Base-by-base conservation (phyloP, 2,329 filamentous ascomycete genomes). In the Teratosphaeria nubilosa region DNA sequence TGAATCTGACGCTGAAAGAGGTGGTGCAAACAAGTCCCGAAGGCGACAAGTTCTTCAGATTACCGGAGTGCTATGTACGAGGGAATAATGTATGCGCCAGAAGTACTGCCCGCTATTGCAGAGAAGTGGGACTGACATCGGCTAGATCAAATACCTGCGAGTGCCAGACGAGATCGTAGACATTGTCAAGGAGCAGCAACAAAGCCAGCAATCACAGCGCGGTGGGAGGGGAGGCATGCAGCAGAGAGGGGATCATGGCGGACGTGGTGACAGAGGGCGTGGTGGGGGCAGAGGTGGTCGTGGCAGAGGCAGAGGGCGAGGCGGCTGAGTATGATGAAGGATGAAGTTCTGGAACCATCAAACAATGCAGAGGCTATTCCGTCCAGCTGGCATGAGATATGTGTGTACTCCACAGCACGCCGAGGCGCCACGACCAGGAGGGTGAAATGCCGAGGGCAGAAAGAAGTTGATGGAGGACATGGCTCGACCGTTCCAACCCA, bases 151-250 rank as follows among this genome's bases (percentile, higher is more conserved):
- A 80, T 99, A 96, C 77, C 83, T 99, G 32, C 86, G 92, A 68
- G 90, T 99, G 2, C 91, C 92, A 56, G 92, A 99, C 76, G 92
- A 97, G 74, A 95, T 99, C 62, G 89, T 99, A 75, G 92, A 97
- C 64, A 76, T 90, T 45, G 91, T 94, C 25, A 95, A 91, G 79
- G 92, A 97, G 66, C 88, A 94, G 71, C 92, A 97, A 74, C 87
- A 89, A 70, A 82, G 81, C 63, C 77, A 80, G 59, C 75, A 75
- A 34, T 53, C 57, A n/a, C 69, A 73, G 55, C 74, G 77, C 77
- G 88, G 86, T 69, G 80, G 86, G 58, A 85, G 87, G 53, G 85
- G 86, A 48, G 80, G 85, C 45, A 76, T 78, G 56, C 48, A 50
- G 13, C 57, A 57, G 16, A 75, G 81, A 55, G 77, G 77, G 34